These are phyloP conservation scores for Akanthomyces dipterigenus DNA, from an alignment of 2,329 filamentous ascomycete genomes.

Conservation along the genomic window DNA sequence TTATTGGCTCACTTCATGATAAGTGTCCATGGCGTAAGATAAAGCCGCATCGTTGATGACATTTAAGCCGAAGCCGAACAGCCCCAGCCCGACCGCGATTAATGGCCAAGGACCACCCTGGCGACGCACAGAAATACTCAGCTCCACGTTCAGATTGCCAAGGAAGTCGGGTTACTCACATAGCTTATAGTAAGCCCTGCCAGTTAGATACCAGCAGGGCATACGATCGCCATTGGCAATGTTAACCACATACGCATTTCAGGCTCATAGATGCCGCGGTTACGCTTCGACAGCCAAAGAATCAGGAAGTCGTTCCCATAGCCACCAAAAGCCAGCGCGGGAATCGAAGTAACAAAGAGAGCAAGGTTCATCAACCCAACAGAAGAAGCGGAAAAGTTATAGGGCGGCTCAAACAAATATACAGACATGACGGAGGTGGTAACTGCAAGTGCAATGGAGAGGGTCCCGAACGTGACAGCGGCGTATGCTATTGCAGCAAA, in stretches of 20 bases:
- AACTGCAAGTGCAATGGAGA: not conserved
- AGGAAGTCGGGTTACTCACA: not conserved
- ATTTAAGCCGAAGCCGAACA: constrained; percentile 28
- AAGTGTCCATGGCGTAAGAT: constrained; percentile 32
- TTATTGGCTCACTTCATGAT: constrained; percentile 24
- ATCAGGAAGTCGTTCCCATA: constrained; percentile 31
- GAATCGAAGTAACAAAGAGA: constrained; percentile 28
- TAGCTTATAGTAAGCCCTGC: constrained; percentile 21
- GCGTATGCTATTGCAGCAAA: constrained; percentile 1
- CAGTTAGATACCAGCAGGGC: constrained; percentile 28
- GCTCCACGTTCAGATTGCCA: not conserved
- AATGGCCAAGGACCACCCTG: constrained; percentile 7
- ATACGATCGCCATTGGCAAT: constrained; percentile 17
- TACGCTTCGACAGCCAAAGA: constrained; percentile 27
- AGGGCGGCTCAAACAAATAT: constrained; percentile 19
- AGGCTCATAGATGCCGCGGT: constrained; percentile 34
- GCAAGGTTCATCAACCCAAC: constrained; percentile 22
- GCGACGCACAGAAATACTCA: constrained; percentile 12
- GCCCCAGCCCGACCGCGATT: constrained; percentile 16
- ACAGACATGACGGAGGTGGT: not conserved
- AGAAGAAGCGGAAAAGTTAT: constrained; percentile 20
- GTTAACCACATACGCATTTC: constrained; percentile 39
- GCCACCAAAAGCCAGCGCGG: constrained; percentile 31
- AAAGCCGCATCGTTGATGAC: constrained; percentile 26
- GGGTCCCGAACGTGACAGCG: not conserved